Percentiles rank a stretch among this genome's conserved stretches.
Evolutionary conservation across 1,284 basidiomycete species (phyloP).

Genomic region (Neotropicomus parvogracilis): DNA sequence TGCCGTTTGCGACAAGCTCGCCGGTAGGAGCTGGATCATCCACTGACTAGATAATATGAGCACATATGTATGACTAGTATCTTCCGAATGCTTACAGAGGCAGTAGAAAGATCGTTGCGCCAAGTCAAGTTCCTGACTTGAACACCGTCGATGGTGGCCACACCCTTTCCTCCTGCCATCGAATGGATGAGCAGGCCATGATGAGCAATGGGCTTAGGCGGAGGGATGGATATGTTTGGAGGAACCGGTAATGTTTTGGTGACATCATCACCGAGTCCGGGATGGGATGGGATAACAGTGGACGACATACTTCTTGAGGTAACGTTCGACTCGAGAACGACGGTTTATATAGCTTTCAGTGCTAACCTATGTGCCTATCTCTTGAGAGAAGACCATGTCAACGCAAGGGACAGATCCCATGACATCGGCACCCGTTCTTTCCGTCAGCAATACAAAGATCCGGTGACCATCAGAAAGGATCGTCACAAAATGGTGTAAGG

Average conservation of each 20-base stretch:
- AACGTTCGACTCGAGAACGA: background rate
- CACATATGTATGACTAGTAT: background rate
- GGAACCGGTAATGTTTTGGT: background rate
- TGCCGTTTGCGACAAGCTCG: conserved; percentile 5
- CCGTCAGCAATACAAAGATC: background rate
- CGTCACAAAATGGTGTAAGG: no score
- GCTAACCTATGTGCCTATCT: background rate
- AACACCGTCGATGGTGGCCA: background rate
- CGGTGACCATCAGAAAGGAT: no score
- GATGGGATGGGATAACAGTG: background rate
- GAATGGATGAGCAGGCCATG: background rate
- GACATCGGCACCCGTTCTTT: background rate
- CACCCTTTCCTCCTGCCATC: background rate
- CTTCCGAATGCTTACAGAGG: background rate
- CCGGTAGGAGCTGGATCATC: background rate
- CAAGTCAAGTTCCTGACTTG: background rate
- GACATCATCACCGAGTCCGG: conserved; percentile 1
- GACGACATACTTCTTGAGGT: background rate
- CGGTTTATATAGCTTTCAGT: background rate
- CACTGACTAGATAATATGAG: background rate
- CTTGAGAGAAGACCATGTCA: background rate
- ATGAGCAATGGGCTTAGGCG: conserved; percentile 5
- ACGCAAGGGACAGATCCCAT: background rate
- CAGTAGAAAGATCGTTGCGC: background rate
- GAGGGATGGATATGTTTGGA: background rate